Base-by-base conservation (phyloP, 148 eudicot genomes). In the Silene uniflora region DNA sequence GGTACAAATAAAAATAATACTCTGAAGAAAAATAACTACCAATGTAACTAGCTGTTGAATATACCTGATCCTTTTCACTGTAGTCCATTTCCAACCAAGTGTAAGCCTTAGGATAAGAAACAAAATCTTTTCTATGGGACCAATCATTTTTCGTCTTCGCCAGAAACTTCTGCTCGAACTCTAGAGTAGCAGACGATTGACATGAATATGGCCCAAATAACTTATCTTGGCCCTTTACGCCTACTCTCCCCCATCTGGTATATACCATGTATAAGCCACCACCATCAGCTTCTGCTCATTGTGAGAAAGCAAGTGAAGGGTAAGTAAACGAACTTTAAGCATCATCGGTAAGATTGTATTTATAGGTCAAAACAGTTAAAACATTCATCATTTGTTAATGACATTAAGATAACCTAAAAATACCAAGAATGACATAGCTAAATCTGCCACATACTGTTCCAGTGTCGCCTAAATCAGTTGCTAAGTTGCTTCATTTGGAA, bases 1-100 rank as follows among this genome's bases (percentile, higher is more conserved):
- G 6, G 25, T 6, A 23, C 0, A 52, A 23, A 1, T 6, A 22
- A 23, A 23, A 4, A 12, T 69, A 21, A 69, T 13, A 46, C 21
- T 19, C 73, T 35, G 6, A 55, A 73, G 19, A 11, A 32, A 44
- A 46, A 21, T 4, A 44, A 21, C 10, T 10, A 47, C 14, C 54
- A 3, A 59, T 47, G 17, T 54, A 23, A 16, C 23, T 32, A 42
- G 56, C 52, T 39, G 21, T 25, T 16, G 47, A 66, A 46, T 76
- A 62, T 78, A 82, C 86, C 84, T 86, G 78, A 71, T 85, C 88
- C 22, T 81, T 83, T 75, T 95, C 84, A 69, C 63, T 82, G 83
- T 95, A 95, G 78, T 92, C 98, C 98, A 95, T 92, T 84, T 95
- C 98, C 86, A 95, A 76, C 98, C 96, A 95, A 75, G 93, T 85